Base-by-base conservation (phyloP, 1,284 basidiomycete genomes). In the Mycena sp. region DNA sequence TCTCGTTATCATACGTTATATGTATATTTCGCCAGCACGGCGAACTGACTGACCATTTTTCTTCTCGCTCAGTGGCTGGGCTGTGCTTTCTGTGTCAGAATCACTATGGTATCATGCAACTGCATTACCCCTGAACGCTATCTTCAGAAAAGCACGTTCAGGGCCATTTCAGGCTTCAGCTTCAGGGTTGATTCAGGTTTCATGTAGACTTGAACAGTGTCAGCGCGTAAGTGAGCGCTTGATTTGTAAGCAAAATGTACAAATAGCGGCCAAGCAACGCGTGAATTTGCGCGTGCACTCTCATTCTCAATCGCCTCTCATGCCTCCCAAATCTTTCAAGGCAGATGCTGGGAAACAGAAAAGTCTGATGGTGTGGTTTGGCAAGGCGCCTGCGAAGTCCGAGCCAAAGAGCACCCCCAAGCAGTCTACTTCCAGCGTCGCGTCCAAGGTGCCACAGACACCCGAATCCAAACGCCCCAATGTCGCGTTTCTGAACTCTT, bases 311-410 rank as follows among this genome's bases (percentile, higher is more conserved):
- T 10, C n/a, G 21, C 40, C 46, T n/a, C 6, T 9, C 48, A 67
- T 67, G 65, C 45, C 65, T 51, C 65, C 65, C 38, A 67, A 67
- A 57, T 38, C 56, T 5, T 48, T 58, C 16, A 56, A 63, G 40
- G 4, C 61, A 6, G 71, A 73, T 5, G 66, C 71, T 9, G 85
- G 80, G 37, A 92, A 89, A 69, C 90, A 92, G 73, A 92, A 91
- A 72, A 91, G 87, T 69, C 80, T 92, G 7, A 87, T 87, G 75
- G 85, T 87, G 10, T 92, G 86, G 76, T 90, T 92, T 69, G 78
- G 77, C 0, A 91, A 89, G 32, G 69, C 70, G 3, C 56, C 69
- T 23, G 71, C 76, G 21, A 69, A 67, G 48, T 54, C 68, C 35
- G 58, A 70, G 50, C 71, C 67, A 52, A 70, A 69, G 25, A 51